phyloP scores from a whole-genome alignment of 306 rosid species.

The Echinosophora koreensis region DNA sequence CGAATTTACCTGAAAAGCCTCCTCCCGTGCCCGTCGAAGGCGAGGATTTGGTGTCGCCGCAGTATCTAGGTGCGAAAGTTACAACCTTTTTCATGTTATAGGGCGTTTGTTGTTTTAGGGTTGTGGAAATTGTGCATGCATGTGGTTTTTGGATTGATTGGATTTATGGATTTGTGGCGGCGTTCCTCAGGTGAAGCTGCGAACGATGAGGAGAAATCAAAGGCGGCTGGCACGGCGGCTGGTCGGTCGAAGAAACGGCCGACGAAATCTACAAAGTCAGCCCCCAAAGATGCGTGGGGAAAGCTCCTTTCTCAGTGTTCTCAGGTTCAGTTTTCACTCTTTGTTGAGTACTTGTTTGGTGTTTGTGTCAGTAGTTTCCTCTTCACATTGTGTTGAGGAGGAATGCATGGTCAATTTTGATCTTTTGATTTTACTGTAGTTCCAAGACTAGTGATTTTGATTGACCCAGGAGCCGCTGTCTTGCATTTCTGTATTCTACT shows the following conservation, averaged over 20 bases:
- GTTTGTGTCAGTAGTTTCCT: neutral
- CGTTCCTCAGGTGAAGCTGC: conserved; percentile 60
- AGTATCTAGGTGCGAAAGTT: conserved; percentile 57
- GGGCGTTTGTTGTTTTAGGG: neutral
- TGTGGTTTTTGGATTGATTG: conserved; percentile 45
- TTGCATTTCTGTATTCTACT: neutral
- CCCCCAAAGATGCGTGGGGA: conserved; percentile 75
- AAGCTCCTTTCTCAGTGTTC: conserved; percentile 86
- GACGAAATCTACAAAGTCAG: conserved; percentile 45
- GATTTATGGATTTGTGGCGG: conserved; percentile 19
- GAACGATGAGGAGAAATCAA: conserved; percentile 61
- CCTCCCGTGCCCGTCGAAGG: conserved; percentile 57
- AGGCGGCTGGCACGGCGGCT: conserved; percentile 45
- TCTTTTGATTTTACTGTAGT: neutral
- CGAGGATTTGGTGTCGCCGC: conserved; percentile 66
- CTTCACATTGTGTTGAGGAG: neutral
- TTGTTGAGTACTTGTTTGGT: conserved; percentile 17
- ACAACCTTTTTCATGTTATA: neutral
- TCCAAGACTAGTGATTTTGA: neutral
- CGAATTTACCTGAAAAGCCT: conserved; percentile 51
- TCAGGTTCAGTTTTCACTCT: conserved; percentile 64
- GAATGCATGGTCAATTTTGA: neutral
- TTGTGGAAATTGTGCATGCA: conserved; percentile 38
- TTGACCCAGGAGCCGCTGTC: neutral
- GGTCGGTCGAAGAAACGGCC: conserved; percentile 66